These are phyloP conservation scores for Aspergillus fijiensis DNA, from an alignment of 2,329 filamentous ascomycete species.

Conservation along the genomic window DNA sequence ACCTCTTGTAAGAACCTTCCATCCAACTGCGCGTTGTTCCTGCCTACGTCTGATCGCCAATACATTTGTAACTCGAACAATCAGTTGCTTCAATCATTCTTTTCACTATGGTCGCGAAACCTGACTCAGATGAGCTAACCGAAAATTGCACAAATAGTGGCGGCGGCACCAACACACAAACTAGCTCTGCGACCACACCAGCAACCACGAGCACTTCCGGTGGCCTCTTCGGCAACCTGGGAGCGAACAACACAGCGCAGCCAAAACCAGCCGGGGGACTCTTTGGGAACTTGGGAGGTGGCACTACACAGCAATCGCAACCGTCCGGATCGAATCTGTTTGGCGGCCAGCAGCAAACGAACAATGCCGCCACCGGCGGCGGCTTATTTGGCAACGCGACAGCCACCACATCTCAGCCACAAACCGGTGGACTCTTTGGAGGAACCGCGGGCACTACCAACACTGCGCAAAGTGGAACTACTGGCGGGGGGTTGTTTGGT, in stretches of 20 bases:
- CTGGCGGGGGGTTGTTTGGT: slow-evolving; percentile 36
- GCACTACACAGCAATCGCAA: slow-evolving; percentile 29
- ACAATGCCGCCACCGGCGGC: slow-evolving; percentile 24
- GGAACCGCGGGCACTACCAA: slow-evolving; percentile 18
- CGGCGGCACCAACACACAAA: slow-evolving; percentile 29
- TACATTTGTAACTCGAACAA: not conserved
- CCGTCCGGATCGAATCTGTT: slow-evolving; percentile 36
- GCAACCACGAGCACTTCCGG: slow-evolving; percentile 29
- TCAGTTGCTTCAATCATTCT: not conserved
- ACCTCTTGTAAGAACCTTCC: slow-evolving; percentile 47
- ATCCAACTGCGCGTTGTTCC: not conserved
- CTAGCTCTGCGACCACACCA: slow-evolving; percentile 28
- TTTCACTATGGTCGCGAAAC: not conserved
- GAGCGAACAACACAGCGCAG: slow-evolving; percentile 25
- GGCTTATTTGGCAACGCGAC: slow-evolving; percentile 31
- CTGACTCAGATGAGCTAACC: not conserved
- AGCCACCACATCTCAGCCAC: slow-evolving; percentile 32
- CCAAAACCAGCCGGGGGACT: slow-evolving; percentile 34
- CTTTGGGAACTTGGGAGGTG: slow-evolving; percentile 29
- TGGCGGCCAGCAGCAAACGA: slow-evolving; percentile 29
- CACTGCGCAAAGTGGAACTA: slow-evolving; percentile 25
- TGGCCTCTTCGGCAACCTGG: slow-evolving; percentile 33
- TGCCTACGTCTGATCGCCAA: not conserved
- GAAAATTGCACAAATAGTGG: slow-evolving; percentile 22
- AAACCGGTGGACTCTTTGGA: slow-evolving; percentile 27